Evolutionary conservation across 495 filamentous ascomycete genomes (phyloP).

Genomic region (Symbiotaphrina buchneri): DNA sequence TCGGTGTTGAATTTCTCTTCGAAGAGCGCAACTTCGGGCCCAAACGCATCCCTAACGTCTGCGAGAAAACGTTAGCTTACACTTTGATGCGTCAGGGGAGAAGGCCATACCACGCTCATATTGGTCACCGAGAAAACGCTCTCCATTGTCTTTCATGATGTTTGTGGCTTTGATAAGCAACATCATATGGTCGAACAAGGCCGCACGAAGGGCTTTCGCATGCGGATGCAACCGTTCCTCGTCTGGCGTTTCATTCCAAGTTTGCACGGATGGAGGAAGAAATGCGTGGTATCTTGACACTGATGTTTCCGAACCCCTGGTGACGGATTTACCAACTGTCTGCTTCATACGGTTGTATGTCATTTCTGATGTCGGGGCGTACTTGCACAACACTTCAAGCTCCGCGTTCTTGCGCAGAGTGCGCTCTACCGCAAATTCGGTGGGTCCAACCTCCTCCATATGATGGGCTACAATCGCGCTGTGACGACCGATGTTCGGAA

Average conservation of each 20-base stretch:
- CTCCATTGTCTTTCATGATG: conserved; percentile 4
- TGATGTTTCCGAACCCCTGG: conserved; percentile 51
- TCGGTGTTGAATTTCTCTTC: too few relatives aligned
- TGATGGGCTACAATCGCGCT: conserved; percentile 60
- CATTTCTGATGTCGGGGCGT: conserved; percentile 42
- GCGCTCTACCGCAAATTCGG: conserved; percentile 81
- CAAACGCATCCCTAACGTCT: not conserved
- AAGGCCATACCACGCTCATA: not conserved
- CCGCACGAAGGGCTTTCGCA: conserved; percentile 65
- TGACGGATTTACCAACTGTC: conserved; percentile 42
- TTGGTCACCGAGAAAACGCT: conserved; percentile 1
- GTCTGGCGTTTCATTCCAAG: conserved; percentile 21
- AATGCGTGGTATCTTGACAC: conserved; percentile 53
- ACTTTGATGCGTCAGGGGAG: not conserved
- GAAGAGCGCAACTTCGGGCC: not conserved
- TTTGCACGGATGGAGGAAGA: conserved; percentile 23
- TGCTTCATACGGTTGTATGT: conserved; percentile 42
- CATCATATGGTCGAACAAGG: conserved; percentile 73
- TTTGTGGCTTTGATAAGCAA: conserved; percentile 27
- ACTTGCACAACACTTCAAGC: conserved; percentile 48
- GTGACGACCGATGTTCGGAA: conserved; percentile 76
- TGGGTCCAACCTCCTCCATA: conserved; percentile 41
- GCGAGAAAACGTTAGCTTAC: not conserved
- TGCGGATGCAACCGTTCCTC: conserved; percentile 35
- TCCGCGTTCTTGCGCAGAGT: conserved; percentile 80